Base-by-base conservation (phyloP, 139 green algal genomes). In the Picochlorum costavermella region DNA sequence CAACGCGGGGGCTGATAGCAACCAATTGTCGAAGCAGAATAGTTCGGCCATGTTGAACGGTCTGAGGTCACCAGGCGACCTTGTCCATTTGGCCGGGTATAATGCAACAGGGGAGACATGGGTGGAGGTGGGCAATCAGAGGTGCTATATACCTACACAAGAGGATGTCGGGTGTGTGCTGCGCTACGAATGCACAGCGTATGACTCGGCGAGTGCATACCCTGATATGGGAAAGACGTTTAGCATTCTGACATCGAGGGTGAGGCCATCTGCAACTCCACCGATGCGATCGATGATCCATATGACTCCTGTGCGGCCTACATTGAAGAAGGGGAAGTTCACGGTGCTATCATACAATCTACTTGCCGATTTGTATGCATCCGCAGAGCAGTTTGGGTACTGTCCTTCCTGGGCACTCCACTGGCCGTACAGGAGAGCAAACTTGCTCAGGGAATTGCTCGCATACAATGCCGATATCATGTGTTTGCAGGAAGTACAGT, bases 311-410 rank as follows among this genome's bases (percentile, higher is more conserved):
- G 62, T 63, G 3, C 56, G 63, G 48, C 46, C 26, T 13, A 37
- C 11, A 17, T 56, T 68, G 51, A 77, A 63, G 59, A 69, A 63
- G 70, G 81, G 73, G 60, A 74, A 81, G 8, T 98, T 98, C 80
- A 96, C 90, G 11, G 71, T 96, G 61, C 76, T 97, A 28, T 88
- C 83, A 5, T 98, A 97, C 82, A 98, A 98, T 80, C 78, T 98
- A 55, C 82, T 98, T 56, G 91, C 92, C 4, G 92, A 98, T 75
- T 76, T 98, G 56, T 98, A 98, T 70, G 89, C 92, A 33, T 95
- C 86, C 67, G 70, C 76, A 29, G 92, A 97, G 67, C 86, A 90
- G 64, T 89, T 89, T 67, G 75, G 53, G 43, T 88, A 90, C 59
- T 95, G 86, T 72, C 90, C 87, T 23, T 65, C 83, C 17, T 97